Base-by-base conservation (phyloP, 78 protist species). In the Neovahlkampfia damariscottae region DNA sequence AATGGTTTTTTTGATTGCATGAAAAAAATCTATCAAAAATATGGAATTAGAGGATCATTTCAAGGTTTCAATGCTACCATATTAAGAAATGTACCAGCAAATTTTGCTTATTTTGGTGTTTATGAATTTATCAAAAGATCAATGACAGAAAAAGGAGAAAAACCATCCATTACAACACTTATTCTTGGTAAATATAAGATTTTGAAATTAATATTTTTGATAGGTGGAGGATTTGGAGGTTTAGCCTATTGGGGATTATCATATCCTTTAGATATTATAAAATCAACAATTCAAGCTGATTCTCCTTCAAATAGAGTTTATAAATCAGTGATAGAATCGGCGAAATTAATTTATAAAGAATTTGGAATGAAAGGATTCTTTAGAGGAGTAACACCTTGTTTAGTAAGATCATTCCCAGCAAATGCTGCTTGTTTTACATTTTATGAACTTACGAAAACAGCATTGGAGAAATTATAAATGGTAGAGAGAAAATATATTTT, bases 211-310 rank as follows among this genome's bases (percentile, higher is more conserved):
- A 72, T 7, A 6, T 8, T 41, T 66, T 6, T 4, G 4, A n/a
- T n/a, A n/a, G n/a, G n/a, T n/a, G 77, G 74, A 10, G 79, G 77
- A 30, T 77, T 84, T 41, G 88, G 84, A 39, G 91, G 91, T 82
- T 70, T 87, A 37, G 79, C 84, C 2, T 87, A 87, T 69, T 87
- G 91, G 91, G 68, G 88, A 8, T 38, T 81, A 8, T 74, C 84
- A 34, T 87, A 72, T 32, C 91, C 91, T 8, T 38, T 74, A 7
- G 91, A 87, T 77, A 76, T 77, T 27, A 74, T 87, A 59, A 87
- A 87, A 78, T 76, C 88, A 1, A 34, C 77, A 7, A 80, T 87
- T 34, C 91, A 87, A 62, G 75, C 86, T 41, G 91, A 84, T 40
- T 32, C 70, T n/a, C n/a, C n/a, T n/a, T n/a, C n/a, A 36, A 3